Evolutionary conservation across 768 basidiomycete species (phyloP), one percentile per base, ranked within the genome.

Genomic region (Phaffia tasmanica): DNA sequence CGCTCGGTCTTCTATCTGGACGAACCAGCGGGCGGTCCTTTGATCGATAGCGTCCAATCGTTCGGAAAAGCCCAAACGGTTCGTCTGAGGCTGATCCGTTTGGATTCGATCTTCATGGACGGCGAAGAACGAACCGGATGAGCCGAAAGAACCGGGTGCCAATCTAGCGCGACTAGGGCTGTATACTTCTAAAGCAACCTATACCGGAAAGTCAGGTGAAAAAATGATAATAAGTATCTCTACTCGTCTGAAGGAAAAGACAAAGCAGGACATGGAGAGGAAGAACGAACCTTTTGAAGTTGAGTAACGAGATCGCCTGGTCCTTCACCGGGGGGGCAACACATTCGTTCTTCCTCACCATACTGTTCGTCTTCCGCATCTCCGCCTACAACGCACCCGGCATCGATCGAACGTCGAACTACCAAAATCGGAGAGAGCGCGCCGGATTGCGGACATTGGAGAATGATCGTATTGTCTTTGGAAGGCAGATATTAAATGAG

Each of bases 401-500:
- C 87, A 71, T 87, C 86, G 72, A 95, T 93, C 62, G 95, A 89
- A 73, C 92, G 90, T 63, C 94, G 88, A 71, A 97, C 87, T 77
- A 97, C 87, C 54, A 98, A 81, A 50, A 92, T 85, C 14, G 94
- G 94, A 67, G 88, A 89, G 72, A 94, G 88, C 53, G 92, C 87
- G 32, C 92, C 94, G 2, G 94, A 94, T 1, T 88, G 88, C 70
- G 94, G 80, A 73, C 92, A 97, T 74, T 98, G 94, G 47, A 98
- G 77, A 35, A 97, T 89, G 57, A 98, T 87, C 1, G 90, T 92
- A 76, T 93, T 88, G 74, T 98, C 19, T 35, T 27, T 32, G 30
- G 47, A 30, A 59, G 32, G 29, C 5, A 27, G 27, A 11, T 2
- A 57, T 3, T 19, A 14, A 1, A 21, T 11, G 29, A 1, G 25